These are phyloP conservation scores for Tubosaeta sp. DNA, from an alignment of 768 basidiomycete genomes.

Conservation along the genomic window DNA sequence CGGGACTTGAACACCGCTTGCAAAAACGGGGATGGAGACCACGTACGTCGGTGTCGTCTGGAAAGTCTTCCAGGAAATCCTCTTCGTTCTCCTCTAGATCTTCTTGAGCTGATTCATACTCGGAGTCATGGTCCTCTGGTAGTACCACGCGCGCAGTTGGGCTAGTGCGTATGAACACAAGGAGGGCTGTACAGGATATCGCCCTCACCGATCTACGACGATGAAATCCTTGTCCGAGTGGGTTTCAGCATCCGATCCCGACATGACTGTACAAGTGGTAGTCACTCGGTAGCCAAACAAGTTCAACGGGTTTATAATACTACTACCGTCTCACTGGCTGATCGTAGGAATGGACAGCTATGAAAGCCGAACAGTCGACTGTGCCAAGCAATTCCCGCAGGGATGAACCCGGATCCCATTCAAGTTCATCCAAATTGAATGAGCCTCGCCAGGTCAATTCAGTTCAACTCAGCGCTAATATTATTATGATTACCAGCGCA, in stretches of 20 bases:
- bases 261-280: constrained; percentile 14
- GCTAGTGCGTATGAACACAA: constrained; percentile 9
- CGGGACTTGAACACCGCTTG: background rate
- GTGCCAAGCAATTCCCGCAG: background rate
- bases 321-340: no score
- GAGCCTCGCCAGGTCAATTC: background rate
- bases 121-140: constrained; percentile 32
- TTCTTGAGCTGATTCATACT: constrained; percentile 40
- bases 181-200: background rate
- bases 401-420: no score
- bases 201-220: constrained; percentile 24
- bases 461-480: background rate
- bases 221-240: constrained; percentile 18
- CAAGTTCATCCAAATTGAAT: background rate
- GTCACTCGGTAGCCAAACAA: background rate
- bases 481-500: background rate
- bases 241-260: constrained; percentile 13
- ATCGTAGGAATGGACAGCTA: background rate
- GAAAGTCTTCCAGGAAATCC: constrained; percentile 72
- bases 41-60: constrained; percentile 80
- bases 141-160: constrained; percentile 45
- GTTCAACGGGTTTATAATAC: background rate
- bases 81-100: constrained; percentile 47
- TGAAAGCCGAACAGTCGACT: background rate
- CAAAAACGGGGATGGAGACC: background rate